A percentile compares a stretch with the other conserved stretches of the same genome.
Evolutionary conservation across 2,329 filamentous ascomycete genomes (phyloP).

Genomic region (Verticillium zaregamsianum): DNA sequence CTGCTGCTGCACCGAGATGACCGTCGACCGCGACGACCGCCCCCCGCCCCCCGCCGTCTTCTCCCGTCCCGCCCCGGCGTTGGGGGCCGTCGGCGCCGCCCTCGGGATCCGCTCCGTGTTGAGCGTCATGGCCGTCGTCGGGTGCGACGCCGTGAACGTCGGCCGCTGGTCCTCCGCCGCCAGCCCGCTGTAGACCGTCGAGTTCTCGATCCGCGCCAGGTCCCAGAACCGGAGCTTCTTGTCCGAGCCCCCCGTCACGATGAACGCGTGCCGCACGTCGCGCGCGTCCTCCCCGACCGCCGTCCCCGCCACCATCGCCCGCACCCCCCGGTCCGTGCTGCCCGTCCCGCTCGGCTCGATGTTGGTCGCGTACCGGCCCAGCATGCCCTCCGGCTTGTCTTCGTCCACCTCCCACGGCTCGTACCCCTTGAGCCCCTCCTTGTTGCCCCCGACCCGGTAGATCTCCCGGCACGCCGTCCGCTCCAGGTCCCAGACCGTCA

Average conservation of each 20-base stretch:
- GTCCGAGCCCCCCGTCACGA: slow-evolving; percentile 84
- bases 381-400: slow-evolving; percentile 80
- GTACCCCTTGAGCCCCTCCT: slow-evolving; percentile 62
- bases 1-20: slow-evolving; percentile 86
- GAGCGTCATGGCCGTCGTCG: slow-evolving; percentile 58
- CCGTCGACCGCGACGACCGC: slow-evolving; percentile 67
- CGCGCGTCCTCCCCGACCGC: slow-evolving; percentile 66
- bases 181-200: slow-evolving; percentile 75
- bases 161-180: slow-evolving; percentile 66
- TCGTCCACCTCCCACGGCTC: slow-evolving; percentile 88
- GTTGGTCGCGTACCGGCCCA: slow-evolving; percentile 75
- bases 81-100: slow-evolving; percentile 26
- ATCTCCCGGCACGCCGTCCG: slow-evolving; percentile 85
- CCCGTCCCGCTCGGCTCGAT: slow-evolving; percentile 53
- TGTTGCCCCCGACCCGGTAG: slow-evolving; percentile 65
- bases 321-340: slow-evolving; percentile 62
- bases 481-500: slow-evolving; percentile 94
- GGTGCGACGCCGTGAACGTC: slow-evolving; percentile 64
- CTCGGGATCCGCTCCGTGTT: slow-evolving; percentile 58
- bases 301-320: slow-evolving; percentile 69
- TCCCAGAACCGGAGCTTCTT: slow-evolving; percentile 96
- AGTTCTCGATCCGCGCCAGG: slow-evolving; percentile 70
- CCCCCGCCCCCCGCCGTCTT: slow-evolving; percentile 20
- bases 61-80: slow-evolving; percentile 21
- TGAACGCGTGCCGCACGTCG: slow-evolving; percentile 74